Conservation (phyloP, 768 basidiomycete species). For the Hortiboletus campestris region DNA sequence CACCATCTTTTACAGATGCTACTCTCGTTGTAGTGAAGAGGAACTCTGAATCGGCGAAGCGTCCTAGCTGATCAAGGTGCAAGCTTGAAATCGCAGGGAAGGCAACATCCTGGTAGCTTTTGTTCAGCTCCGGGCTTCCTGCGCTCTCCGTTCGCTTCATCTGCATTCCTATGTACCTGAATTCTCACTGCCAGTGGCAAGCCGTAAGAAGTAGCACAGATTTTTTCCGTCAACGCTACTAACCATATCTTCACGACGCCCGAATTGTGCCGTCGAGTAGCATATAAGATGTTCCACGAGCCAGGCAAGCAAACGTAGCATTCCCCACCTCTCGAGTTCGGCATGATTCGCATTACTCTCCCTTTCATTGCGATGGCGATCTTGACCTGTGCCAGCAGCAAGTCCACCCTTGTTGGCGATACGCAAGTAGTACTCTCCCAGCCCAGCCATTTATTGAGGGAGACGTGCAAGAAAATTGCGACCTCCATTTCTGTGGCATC, state of each 20-base stretch:
- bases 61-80: background rate
- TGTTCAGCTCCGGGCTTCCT: background rate
- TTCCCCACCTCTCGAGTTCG: background rate
- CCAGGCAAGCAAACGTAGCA: no score
- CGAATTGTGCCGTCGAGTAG: no score
- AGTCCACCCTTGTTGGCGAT: background rate
- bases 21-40: background rate
- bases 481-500: conserved; percentile 6
- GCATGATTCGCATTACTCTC: background rate
- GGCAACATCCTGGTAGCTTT: background rate
- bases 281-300: background rate
- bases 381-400: background rate
- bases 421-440: background rate
- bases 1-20: background rate
- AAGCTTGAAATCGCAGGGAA: background rate
- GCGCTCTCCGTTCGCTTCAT: background rate
- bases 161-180: no score
- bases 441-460: background rate
- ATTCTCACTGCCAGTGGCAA: background rate
- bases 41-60: background rate
- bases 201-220: background rate
- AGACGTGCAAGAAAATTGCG: conserved; percentile 1
- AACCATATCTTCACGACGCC: background rate
- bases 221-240: background rate
- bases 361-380: background rate